Evolutionary conservation across 345 rosid genomes (phyloP).

Genomic region (Corymbia maculata): DNA sequence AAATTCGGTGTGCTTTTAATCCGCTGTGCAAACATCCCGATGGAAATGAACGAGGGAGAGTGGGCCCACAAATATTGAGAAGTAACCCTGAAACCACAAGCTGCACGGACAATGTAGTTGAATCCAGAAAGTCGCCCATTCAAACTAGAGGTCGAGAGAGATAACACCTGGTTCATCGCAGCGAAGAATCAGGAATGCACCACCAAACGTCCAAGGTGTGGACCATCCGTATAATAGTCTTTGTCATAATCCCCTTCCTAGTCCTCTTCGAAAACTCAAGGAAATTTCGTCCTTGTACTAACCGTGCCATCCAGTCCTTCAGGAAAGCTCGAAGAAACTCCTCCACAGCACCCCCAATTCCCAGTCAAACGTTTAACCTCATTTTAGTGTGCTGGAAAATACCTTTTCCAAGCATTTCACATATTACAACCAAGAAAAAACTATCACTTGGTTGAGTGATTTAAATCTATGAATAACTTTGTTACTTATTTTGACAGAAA

Average conservation of each 20-base stretch:
- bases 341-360: no score
- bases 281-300: background rate
- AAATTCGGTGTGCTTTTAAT: background rate
- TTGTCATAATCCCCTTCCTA: background rate
- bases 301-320: background rate
- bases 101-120: no score
- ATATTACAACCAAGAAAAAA: no score
- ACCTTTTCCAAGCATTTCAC: no score
- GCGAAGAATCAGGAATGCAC: no score
- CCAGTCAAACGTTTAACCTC: no score
- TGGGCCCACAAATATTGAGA: fast-evolving
- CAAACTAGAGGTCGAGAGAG: background rate
- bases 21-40: fast-evolving
- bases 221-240: fast-evolving
- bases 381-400: no score
- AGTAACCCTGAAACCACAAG: fast-evolving
- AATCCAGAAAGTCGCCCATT: background rate
- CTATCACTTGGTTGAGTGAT: no score
- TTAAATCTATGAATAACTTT: no score
- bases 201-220: no score
- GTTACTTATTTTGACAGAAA: no score
- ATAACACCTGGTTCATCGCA: fast-evolving
- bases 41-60: background rate
- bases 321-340: no score
- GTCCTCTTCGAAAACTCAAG: fast-evolving